phyloP scores from a whole-genome alignment of 352 stramenopile species.

The Bremia lactucae region DNA sequence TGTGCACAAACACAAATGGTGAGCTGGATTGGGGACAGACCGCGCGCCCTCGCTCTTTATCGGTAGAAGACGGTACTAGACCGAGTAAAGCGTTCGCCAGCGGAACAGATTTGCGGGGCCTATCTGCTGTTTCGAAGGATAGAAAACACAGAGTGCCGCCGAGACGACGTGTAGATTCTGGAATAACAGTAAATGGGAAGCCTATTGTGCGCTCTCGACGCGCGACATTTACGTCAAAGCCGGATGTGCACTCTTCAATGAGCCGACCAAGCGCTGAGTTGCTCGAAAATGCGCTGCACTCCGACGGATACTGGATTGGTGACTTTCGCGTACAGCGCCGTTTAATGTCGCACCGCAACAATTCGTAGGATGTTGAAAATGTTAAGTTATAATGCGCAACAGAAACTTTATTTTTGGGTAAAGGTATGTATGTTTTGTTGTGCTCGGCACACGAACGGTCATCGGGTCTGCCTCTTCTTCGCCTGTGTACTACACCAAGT shows the following conservation, averaged over 20 bases:
- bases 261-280: slow-evolving; percentile 22
- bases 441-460: slow-evolving; percentile 7
- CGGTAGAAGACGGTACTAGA: slow-evolving; percentile 6
- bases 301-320: slow-evolving; percentile 74
- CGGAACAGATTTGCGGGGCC: neutral
- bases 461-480: slow-evolving; percentile 28
- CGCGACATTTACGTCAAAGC: slow-evolving; percentile 20
- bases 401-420: slow-evolving; percentile 1
- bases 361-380: slow-evolving; percentile 5
- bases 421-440: slow-evolving; percentile 6
- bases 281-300: slow-evolving; percentile 42
- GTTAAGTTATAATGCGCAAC: slow-evolving; percentile 23
- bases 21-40: slow-evolving; percentile 6
- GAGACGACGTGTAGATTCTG: slow-evolving; percentile 15
- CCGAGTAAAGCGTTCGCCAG: neutral
- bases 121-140: slow-evolving; percentile 6
- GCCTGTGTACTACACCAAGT: no score
- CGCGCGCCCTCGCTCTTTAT: slow-evolving; percentile 18
- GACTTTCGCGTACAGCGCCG: slow-evolving; percentile 49
- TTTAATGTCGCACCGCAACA: slow-evolving; percentile 21
- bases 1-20: slow-evolving; percentile 12
- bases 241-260: slow-evolving; percentile 20
- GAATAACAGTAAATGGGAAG: slow-evolving; percentile 3
- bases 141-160: slow-evolving; percentile 10
- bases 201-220: slow-evolving; percentile 17